Conservation (phyloP, 129 eudicot species). For the Apium graveolens region DNA sequence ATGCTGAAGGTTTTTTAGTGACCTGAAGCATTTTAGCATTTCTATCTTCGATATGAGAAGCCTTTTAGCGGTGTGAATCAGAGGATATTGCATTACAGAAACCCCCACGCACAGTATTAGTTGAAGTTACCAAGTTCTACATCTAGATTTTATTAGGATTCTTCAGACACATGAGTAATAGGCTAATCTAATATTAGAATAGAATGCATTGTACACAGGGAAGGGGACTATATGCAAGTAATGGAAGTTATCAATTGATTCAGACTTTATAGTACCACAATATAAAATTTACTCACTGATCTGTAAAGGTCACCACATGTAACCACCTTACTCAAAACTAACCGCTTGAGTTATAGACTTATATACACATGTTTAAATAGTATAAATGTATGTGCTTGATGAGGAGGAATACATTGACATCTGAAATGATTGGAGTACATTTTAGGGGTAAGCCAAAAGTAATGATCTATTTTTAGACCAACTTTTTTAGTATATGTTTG, state of each 20-base stretch:
- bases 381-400: background rate
- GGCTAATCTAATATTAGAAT: background rate
- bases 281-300: background rate
- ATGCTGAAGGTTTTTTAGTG: too few species aligned
- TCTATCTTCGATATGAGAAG: too few species aligned
- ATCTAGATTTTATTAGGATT: background rate
- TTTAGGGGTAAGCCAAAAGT: constrained; percentile 2
- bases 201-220: background rate
- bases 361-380: background rate
- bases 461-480: constrained; percentile 7
- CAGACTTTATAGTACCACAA: background rate
- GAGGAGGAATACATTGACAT: constrained; percentile 23
- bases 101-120: too few species aligned
- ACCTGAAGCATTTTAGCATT: too few species aligned
- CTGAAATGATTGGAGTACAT: constrained; percentile 26
- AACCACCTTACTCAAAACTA: background rate
- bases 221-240: background rate
- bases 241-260: constrained; percentile 3
- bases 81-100: too few species aligned
- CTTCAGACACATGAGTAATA: background rate
- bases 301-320: background rate
- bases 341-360: background rate
- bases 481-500: background rate
- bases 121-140: too few species aligned
- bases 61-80: too few species aligned